Evolutionary conservation across 352 stramenopile species (phyloP).

Genomic region (Globisporangium radiosum): DNA sequence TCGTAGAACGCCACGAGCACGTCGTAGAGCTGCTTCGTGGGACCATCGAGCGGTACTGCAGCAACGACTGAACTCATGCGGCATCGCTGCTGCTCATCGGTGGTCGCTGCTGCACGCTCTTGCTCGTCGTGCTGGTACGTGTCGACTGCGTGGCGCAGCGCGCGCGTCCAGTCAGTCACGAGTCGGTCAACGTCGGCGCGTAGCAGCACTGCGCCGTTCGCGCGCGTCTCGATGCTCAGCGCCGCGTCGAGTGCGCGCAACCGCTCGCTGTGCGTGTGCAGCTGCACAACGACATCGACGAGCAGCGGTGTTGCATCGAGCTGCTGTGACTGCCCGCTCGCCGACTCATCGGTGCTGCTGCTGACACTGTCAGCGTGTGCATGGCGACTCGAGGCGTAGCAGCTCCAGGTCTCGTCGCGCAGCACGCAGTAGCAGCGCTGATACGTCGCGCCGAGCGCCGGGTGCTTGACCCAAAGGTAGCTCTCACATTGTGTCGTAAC

Average conservation of each 20-base stretch:
- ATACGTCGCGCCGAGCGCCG: conserved; percentile 20
- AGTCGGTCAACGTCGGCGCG: conserved; percentile 23
- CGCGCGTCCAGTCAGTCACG: conserved; percentile 26
- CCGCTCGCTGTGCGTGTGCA: conserved; percentile 24
- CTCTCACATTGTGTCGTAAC: conserved; percentile 18
- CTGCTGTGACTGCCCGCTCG: neutral
- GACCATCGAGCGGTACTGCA: neutral
- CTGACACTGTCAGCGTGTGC: conserved; percentile 8
- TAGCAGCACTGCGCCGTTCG: conserved; percentile 30
- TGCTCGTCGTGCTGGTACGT: conserved; percentile 9
- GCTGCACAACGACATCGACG: conserved; percentile 20
- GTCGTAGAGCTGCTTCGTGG: conserved; percentile 20
- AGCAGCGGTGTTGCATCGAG: conserved; percentile 12
- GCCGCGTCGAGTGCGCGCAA: conserved; percentile 17
- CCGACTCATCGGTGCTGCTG: neutral
- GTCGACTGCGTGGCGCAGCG: conserved; percentile 17
- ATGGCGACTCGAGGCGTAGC: conserved; percentile 23
- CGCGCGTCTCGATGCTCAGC: conserved; percentile 32
- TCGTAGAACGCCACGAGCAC: conserved; percentile 81
- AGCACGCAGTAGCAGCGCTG: conserved; percentile 35
- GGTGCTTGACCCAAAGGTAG: conserved; percentile 37
- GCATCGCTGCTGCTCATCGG: neutral
- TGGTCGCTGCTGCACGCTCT: neutral
- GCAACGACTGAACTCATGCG: conserved; percentile 1
- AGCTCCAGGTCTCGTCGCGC: conserved; percentile 20